Conservation (phyloP, 2,329 filamentous ascomycete species). For the Graphilbum fragrans region DNA sequence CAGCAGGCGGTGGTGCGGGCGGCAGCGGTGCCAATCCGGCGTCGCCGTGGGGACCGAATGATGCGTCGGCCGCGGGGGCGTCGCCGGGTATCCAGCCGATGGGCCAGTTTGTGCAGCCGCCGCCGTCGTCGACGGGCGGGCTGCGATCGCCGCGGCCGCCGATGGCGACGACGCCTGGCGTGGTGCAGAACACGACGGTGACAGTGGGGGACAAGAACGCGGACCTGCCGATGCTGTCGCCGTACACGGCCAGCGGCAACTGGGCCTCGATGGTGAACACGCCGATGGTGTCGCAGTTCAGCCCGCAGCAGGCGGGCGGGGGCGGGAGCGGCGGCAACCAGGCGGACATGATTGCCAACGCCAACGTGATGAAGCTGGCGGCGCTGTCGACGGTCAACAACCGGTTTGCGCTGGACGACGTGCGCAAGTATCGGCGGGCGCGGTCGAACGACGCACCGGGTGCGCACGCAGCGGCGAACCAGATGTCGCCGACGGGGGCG, state of each 20-base stretch:
- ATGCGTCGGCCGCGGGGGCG: constrained; percentile 55
- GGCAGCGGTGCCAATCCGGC: constrained; percentile 41
- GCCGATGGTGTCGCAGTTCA: constrained; percentile 85
- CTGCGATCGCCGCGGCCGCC: constrained; percentile 72
- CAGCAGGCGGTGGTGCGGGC: constrained; percentile 40
- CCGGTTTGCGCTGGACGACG: constrained; percentile 90
- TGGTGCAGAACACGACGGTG: constrained; percentile 75
- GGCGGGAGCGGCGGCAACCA: constrained; percentile 49
- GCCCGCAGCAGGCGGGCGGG: constrained; percentile 34
- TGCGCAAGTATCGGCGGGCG: constrained; percentile 86
- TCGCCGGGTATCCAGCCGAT: constrained; percentile 71
- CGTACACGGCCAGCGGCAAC: constrained; percentile 72
- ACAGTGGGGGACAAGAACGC: constrained; percentile 56
- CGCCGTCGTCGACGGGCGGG: constrained; percentile 49
- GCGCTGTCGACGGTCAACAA: constrained; percentile 97
- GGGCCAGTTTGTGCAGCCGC: constrained; percentile 88
- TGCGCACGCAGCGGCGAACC: constrained; percentile 35
- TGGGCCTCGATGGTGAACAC: constrained; percentile 99
- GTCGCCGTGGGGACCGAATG: constrained; percentile 65
- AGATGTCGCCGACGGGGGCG: constrained; percentile 51
- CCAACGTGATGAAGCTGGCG: constrained; percentile 96
- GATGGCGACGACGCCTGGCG: constrained; percentile 50
- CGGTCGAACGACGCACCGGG: constrained; percentile 74
- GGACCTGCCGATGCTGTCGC: constrained; percentile 80
- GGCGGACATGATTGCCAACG: constrained; percentile 96